Evolutionary conservation across 139 green algal genomes (phyloP).

Genomic region (Yamagishiella unicocca): DNA sequence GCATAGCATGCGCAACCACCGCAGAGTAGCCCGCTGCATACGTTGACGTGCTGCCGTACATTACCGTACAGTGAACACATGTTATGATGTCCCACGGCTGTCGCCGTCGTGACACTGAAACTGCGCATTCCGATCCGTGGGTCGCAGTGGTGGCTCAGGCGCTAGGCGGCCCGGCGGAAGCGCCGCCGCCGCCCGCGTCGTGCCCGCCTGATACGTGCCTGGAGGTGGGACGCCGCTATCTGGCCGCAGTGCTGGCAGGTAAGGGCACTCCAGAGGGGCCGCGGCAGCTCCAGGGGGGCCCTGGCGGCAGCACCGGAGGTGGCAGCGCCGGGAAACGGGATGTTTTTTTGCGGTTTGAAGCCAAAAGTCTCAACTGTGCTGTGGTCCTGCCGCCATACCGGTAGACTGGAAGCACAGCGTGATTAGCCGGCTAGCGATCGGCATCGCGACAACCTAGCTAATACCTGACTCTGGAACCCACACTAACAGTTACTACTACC

Average conservation of each 20-base stretch:
- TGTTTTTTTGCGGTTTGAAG: not conserved
- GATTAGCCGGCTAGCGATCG: not conserved
- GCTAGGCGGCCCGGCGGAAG: not conserved
- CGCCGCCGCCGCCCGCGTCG: not conserved
- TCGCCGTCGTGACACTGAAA: no score
- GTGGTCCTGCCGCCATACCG: no score
- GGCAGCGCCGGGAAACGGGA: no score
- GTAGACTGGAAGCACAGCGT: not conserved
- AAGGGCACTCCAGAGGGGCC: not conserved
- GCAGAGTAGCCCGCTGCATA: not conserved
- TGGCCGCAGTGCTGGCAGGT: constrained; percentile 25
- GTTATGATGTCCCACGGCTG: no score
- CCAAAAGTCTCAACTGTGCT: not conserved
- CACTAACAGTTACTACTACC: not conserved
- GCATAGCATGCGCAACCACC: no score
- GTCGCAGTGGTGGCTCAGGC: not conserved
- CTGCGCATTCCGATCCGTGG: no score
- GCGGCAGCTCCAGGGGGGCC: no score
- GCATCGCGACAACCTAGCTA: not conserved
- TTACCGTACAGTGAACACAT: no score
- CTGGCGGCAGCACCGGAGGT: no score
- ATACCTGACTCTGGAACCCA: not conserved
- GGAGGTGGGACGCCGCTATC: constrained; percentile 2
- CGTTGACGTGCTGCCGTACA: not conserved
- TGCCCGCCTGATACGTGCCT: not conserved